phyloP scores from a whole-genome alignment of 768 basidiomycete genomes.

The Crucibulum laeve region DNA sequence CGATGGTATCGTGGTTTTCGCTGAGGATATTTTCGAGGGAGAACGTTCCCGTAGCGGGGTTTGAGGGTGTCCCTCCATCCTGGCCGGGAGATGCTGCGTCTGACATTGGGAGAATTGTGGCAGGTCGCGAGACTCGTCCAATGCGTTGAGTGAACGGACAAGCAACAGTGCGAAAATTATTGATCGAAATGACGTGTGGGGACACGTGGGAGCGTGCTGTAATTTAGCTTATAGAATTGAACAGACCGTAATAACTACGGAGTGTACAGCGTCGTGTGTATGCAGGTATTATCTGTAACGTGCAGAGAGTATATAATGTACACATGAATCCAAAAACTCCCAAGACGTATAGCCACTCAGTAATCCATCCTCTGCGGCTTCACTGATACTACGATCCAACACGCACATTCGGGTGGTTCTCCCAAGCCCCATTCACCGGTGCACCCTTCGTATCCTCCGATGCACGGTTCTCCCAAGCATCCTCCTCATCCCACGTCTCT shows the following conservation, averaged over 20 bases:
- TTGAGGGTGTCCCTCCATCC: conserved; percentile 2
- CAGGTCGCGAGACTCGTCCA: not conserved
- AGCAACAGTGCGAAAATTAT: no score
- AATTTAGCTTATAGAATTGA: no score
- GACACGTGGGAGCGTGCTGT: no score
- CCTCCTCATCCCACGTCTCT: conserved; percentile 47
- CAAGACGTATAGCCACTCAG: not conserved
- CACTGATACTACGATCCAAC: no score
- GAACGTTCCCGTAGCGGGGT: conserved; percentile 27
- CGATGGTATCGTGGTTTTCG: conserved; percentile 56
- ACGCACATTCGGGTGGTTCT: conserved; percentile 9
- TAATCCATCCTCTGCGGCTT: no score
- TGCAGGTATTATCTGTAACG: no score
- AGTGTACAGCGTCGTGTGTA: no score
- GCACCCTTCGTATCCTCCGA: conserved; percentile 43
- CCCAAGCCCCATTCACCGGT: conserved; percentile 30
- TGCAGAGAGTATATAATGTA: no score
- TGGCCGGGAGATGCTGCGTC: conserved; percentile 11
- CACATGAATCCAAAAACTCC: no score
- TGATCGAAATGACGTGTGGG: not conserved
- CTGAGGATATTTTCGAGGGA: conserved; percentile 71
- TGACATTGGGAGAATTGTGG: conserved; percentile 11
- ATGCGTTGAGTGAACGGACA: no score
- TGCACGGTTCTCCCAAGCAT: conserved; percentile 48
- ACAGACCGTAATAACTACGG: no score